Evolutionary conservation across 805 yeast genomes (phyloP), one percentile per base, ranked within the genome.

Genomic region (Metschnikowia proteae): DNA sequence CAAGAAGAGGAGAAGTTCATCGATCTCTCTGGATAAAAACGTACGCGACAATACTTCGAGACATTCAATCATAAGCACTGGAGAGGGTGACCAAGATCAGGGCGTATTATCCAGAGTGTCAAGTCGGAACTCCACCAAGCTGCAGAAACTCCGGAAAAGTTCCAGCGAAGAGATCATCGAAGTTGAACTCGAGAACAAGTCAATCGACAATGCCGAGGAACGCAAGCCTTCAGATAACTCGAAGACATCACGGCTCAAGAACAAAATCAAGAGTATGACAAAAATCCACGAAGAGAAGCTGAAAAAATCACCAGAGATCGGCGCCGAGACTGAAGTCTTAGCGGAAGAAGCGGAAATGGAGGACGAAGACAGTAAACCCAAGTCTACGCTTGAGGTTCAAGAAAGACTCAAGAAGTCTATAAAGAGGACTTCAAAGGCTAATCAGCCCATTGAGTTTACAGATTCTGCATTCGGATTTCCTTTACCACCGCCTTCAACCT

Each of bases 381-480:
- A 63, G 51, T 59, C 71, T 7, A 68, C 76, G 1, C 60, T 60
- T 29, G 76, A 73, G 37, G 71, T 73, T 8, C 76, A 73, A 49
- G 78, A 73, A 50, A 70, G 71, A 55, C 60, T 73, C 51, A 71
- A 70, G 44, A 70, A 68, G 53, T 66, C 74, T 2, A 73, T 73
- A 54, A 67, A 61, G 51, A 59, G 77, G 39, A 63, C 72, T 2
- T 71, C 76, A 4, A 61, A 58, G 42, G 74, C 78, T 11, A 73
- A 73, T 50, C 77, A 73, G 55, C 78, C 78, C 0, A 71, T 73
- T 29, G 74, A 71, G 51, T 73, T 73, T 55, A 71, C 88, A 3
- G 95, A 86, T 56, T 84, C 92, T 27, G 92, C 95, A 2, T 86
- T 87, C 68, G 96, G 96, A 3, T 87, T 87, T 66, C 95, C 96